Conservation (phyloP, 2,329 filamentous ascomycete genomes). For the Xylariaceae sp. region DNA sequence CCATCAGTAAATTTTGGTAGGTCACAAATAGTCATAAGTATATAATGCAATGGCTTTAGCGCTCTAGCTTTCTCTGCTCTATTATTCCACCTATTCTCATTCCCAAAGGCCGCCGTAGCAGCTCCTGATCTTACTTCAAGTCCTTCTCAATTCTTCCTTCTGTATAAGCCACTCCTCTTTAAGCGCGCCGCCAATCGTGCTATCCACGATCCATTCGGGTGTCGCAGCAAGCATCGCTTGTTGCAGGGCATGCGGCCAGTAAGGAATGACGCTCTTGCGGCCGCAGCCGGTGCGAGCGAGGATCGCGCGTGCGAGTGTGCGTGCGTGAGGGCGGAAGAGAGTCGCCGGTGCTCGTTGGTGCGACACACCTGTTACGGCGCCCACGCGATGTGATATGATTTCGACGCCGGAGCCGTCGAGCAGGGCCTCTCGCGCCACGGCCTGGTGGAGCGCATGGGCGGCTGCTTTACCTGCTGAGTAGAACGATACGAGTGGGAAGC, state of each 20-base stretch:
- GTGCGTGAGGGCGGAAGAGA: slow-evolving; percentile 16
- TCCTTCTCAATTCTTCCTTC: slow-evolving; percentile 6
- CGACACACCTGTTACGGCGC: slow-evolving; percentile 16
- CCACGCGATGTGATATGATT: slow-evolving; percentile 18
- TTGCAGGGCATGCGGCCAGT: slow-evolving; percentile 22
- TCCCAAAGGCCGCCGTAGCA: too few species aligned
- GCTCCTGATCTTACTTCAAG: too few species aligned
- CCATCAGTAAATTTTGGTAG: too few species aligned
- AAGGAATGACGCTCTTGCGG: slow-evolving; percentile 16
- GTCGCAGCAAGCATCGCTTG: slow-evolving; percentile 3
- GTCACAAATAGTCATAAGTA: too few species aligned
- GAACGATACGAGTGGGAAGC: slow-evolving; percentile 20
- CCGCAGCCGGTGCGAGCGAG: slow-evolving; percentile 19
- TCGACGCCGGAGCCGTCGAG: slow-evolving; percentile 18
- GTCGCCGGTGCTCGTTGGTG: slow-evolving; percentile 7
- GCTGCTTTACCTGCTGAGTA: slow-evolving; percentile 21
- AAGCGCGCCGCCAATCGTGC: slow-evolving; percentile 9
- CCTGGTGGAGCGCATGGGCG: slow-evolving; percentile 13
- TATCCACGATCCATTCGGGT: slow-evolving; percentile 8
- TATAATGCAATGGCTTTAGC: too few species aligned
- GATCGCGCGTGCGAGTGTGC: slow-evolving; percentile 16
- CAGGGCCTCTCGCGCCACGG: slow-evolving; percentile 35
- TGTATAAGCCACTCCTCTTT: slow-evolving; percentile 7
- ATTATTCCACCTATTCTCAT: too few species aligned
- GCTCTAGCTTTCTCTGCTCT: too few species aligned